These are phyloP conservation scores for Kodamaea suecica DNA, from an alignment of 1,139 yeast genomes.

Conservation along the genomic window DNA sequence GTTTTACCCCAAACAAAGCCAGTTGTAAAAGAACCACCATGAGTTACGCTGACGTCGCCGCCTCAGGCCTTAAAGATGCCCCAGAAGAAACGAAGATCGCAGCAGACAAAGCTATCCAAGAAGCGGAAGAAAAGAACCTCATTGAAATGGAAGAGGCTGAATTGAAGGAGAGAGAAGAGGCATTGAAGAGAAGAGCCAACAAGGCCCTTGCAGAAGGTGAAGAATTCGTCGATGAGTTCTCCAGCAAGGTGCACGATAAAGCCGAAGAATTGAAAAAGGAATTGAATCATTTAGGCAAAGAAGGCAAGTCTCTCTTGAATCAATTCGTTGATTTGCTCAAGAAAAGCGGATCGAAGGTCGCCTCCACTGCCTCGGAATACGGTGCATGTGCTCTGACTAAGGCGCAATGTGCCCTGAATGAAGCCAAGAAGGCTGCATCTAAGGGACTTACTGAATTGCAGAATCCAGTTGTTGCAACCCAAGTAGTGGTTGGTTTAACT, in stretches of 20 bases:
- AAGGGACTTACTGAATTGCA: slow-evolving; percentile 37
- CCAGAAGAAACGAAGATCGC: slow-evolving; percentile 16
- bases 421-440: slow-evolving; percentile 3
- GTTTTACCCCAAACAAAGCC: too few relatives aligned
- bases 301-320: slow-evolving; percentile 22
- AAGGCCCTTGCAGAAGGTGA: slow-evolving; percentile 1
- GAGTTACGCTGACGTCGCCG: slow-evolving; percentile 8
- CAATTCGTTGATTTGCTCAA: slow-evolving; percentile 15
- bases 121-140: slow-evolving; percentile 11
- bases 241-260: slow-evolving; percentile 5
- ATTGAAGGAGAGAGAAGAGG: slow-evolving; percentile 1
- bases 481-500: slow-evolving; percentile 49
- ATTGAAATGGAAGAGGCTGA: slow-evolving; percentile 4
- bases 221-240: slow-evolving; percentile 1
- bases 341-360: slow-evolving; percentile 6
- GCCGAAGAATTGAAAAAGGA: slow-evolving; percentile 17
- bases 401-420: neutral
- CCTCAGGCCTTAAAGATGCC: slow-evolving; percentile 9
- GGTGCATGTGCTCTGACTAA: neutral
- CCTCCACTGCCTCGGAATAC: slow-evolving; percentile 10
- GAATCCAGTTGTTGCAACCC: slow-evolving; percentile 62
- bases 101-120: slow-evolving; percentile 19
- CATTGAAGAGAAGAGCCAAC: neutral
- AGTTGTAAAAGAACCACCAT: too few relatives aligned
- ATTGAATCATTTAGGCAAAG: slow-evolving; percentile 26